Conservation (phyloP, 176 grass and related monocot species). For the Phoenix roebelenii region DNA sequence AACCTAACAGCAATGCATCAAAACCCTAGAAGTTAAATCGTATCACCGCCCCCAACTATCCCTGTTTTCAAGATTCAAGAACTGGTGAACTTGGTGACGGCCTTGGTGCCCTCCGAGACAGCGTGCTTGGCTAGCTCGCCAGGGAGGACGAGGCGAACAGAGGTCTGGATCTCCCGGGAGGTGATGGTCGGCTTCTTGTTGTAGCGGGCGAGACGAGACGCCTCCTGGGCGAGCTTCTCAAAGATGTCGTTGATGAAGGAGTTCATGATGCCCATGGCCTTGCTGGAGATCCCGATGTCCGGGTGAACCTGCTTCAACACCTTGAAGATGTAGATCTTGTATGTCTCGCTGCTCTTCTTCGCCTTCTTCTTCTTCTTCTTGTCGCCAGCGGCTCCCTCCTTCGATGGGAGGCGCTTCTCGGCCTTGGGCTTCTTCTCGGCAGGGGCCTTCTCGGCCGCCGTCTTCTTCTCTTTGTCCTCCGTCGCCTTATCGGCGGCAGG, state of each 20-base stretch:
- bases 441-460: background rate
- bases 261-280: constrained; percentile 97
- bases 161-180: constrained; percentile 65
- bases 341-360: constrained; percentile 37
- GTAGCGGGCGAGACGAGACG: constrained; percentile 44
- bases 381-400: background rate
- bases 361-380: constrained; percentile 13
- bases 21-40: no score
- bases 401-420: constrained; percentile 4
- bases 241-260: constrained; percentile 87
- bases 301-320: constrained; percentile 86
- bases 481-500: background rate
- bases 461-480: constrained; percentile 5
- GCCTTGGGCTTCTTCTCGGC: constrained; percentile 2
- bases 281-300: constrained; percentile 84
- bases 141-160: constrained; percentile 48
- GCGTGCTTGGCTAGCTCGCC: constrained; percentile 70
- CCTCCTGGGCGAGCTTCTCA: constrained; percentile 64
- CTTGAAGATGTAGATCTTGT: constrained; percentile 98
- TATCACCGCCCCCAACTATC: no score
- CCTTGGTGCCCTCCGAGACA: constrained; percentile 64
- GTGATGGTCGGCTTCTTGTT: constrained; percentile 82
- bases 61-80: no score
- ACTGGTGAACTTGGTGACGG: constrained; percentile 42
- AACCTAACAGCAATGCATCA: no score